Evolutionary conservation across 805 yeast species (phyloP).

Genomic region (Cyberlindnera sargentensis): DNA sequence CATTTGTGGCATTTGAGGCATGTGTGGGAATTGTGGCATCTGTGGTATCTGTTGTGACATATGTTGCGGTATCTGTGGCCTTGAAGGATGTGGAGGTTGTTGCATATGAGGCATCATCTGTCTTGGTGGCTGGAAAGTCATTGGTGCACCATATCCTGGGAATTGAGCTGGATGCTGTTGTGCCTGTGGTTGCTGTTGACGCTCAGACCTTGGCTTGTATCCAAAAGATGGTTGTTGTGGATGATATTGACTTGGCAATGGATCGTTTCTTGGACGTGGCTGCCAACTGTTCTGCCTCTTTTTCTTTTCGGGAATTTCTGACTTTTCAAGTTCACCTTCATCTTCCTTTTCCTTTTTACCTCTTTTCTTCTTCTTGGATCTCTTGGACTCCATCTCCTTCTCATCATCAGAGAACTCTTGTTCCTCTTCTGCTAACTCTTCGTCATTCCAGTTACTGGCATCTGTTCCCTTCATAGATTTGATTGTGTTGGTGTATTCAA

Average conservation of each 20-base stretch:
- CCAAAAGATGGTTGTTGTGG: slow-evolving; percentile 4
- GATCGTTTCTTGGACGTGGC: neutral
- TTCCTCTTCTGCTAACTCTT: slow-evolving; percentile 87
- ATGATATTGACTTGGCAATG: neutral
- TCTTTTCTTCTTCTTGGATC: slow-evolving; percentile 38
- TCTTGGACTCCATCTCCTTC: slow-evolving; percentile 66
- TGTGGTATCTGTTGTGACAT: too few relatives aligned
- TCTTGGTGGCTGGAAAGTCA: slow-evolving; percentile 14
- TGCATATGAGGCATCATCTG: slow-evolving; percentile 3
- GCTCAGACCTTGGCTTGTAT: slow-evolving; percentile 21
- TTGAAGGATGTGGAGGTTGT: too few relatives aligned
- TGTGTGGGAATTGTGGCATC: too few relatives aligned
- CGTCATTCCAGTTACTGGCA: slow-evolving; percentile 93
- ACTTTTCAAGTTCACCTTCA: neutral
- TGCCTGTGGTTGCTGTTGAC: slow-evolving; percentile 8
- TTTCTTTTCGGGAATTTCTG: neutral
- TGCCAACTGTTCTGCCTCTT: slow-evolving; percentile 1
- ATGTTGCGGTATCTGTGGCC: neutral
- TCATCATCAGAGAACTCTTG: slow-evolving; percentile 96
- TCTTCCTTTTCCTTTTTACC: slow-evolving; percentile 17
- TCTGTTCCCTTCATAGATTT: slow-evolving; percentile 78
- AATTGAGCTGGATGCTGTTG: slow-evolving; percentile 9
- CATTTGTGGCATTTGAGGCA: too few relatives aligned
- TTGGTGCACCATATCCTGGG: slow-evolving; percentile 9
- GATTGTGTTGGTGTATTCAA: slow-evolving; percentile 67